A percentile compares a stretch with the other conserved stretches of the same genome.
These are phyloP conservation scores for Pseudocercospora musae DNA, from an alignment of 2,329 filamentous ascomycete species.

Conservation along the genomic window DNA sequence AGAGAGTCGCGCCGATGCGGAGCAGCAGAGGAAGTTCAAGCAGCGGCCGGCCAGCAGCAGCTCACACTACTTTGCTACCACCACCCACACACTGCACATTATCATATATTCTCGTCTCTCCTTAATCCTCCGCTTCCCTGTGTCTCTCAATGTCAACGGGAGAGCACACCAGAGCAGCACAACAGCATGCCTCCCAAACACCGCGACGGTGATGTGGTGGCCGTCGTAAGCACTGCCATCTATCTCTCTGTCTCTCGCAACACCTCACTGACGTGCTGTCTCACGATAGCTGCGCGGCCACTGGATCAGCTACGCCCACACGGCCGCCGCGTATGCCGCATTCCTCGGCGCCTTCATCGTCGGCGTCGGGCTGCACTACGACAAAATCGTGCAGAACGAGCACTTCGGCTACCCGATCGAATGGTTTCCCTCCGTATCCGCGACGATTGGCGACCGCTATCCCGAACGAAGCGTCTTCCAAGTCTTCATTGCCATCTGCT, in stretches of 20 bases:
- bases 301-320: constrained; percentile 90
- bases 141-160: constrained; percentile 6
- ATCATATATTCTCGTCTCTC: constrained; percentile 7
- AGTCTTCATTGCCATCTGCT: constrained; percentile 94
- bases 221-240: constrained; percentile 49
- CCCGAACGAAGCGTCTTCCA: constrained; percentile 96
- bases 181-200: constrained; percentile 60
- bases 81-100: neutral
- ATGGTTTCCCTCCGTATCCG: constrained; percentile 45
- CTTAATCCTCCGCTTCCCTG: constrained; percentile 2
- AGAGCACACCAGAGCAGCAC: neutral
- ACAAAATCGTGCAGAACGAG: constrained; percentile 97
- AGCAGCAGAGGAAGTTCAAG: too few relatives aligned
- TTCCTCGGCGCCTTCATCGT: constrained; percentile 84
- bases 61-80: constrained; percentile 4
- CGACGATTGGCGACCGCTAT: constrained; percentile 95
- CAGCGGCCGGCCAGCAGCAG: too few relatives aligned
- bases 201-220: constrained; percentile 61
- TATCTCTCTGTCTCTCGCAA: too few relatives aligned
- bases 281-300: constrained; percentile 64
- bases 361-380: constrained; percentile 76
- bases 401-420: constrained; percentile 58
- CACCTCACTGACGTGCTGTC: constrained; percentile 16
- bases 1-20: constrained; percentile 1
- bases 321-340: constrained; percentile 74